Evolutionary conservation across 495 filamentous ascomycete genomes (phyloP).

Genomic region (Collariella sp.): DNA sequence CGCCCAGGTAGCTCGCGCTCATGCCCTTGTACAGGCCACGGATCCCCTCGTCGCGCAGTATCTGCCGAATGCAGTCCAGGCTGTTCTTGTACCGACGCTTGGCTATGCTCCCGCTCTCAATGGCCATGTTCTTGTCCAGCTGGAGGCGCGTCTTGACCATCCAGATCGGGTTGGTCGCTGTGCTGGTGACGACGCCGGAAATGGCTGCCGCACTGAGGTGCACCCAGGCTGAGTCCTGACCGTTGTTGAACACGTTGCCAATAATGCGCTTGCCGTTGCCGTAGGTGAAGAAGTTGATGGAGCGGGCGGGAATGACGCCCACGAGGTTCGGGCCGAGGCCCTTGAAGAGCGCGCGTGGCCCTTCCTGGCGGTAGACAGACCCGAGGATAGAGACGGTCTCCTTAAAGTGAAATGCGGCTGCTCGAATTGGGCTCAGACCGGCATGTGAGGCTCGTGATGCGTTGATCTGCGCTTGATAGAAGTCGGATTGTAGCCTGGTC

Average conservation of each 20-base stretch:
- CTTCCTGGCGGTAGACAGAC: conserved; percentile 67
- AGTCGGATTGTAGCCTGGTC: conserved; percentile 82
- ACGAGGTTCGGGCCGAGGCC: conserved; percentile 81
- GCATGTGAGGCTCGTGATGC: conserved; percentile 37
- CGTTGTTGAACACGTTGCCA: conserved; percentile 54
- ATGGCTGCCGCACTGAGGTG: conserved; percentile 64
- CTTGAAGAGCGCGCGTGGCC: conserved; percentile 78
- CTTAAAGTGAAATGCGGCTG: conserved; percentile 52
- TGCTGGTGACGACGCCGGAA: conserved; percentile 72
- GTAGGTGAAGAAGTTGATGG: conserved; percentile 85
- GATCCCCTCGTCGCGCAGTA: conserved; percentile 67
- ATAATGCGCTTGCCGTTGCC: conserved; percentile 78
- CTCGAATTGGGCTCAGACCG: conserved; percentile 37
- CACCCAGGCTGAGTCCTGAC: conserved; percentile 57
- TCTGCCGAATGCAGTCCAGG: conserved; percentile 68
- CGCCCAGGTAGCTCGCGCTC: conserved; percentile 78
- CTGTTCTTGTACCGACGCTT: conserved; percentile 70
- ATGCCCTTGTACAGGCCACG: conserved; percentile 75
- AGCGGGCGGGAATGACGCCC: conserved; percentile 75
- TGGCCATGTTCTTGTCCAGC: conserved; percentile 61
- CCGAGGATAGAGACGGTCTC: conserved; percentile 77
- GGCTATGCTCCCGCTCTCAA: conserved; percentile 37
- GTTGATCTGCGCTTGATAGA: conserved; percentile 65
- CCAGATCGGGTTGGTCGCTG: conserved; percentile 90
- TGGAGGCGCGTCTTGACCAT: conserved; percentile 83